Evolutionary conservation across 1,284 basidiomycete species (phyloP), one percentile per base, ranked within the genome.

Genomic region (Cryptococcus sp.): DNA sequence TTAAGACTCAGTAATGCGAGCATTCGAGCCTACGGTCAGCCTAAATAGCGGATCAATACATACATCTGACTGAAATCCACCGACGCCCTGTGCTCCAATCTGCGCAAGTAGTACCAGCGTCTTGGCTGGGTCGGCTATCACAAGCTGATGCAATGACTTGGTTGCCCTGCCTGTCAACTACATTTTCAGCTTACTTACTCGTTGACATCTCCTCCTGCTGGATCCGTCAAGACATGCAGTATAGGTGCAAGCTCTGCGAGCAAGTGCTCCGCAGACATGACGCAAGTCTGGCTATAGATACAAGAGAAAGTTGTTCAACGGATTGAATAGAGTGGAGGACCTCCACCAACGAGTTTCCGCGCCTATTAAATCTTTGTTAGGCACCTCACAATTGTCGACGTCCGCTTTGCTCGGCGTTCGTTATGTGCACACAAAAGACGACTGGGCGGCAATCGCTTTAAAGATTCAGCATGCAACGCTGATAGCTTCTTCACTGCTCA

Each of bases 181-280:
- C n/a, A 28, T 5, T 16, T 7, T 7, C 43, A 34, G 5, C 9
- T 2, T 13, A 60, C 69, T 57, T 44, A 72, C 71, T 63, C 62
- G 34, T 62, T 59, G 14, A 68, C 48, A 2, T 55, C 56, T 19
- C 50, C 49, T 45, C 69, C 64, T 18, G 58, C 67, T 7, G 57
- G 36, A 18, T 63, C 66, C 47, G 67, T 65, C 37, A 73, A 56
- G 5, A 64, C 71, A 14, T 64, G 60, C 11, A 73, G 57, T 23
- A 73, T 60, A 31, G 48, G 45, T 1, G 66, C 64, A 9, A 73
- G 49, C 47, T 70, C 68, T 16, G 64, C 64, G 45, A 73, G 49
- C 18, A 73, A 63, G 46, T 73, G 66, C 50, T 73, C 71, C 19
- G 71, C 72, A 13, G 71, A 73, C 66, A 68, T 68, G 43, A n/a